These are phyloP conservation scores for Ophiostoma sp. DNA, from an alignment of 2,329 filamentous ascomycete genomes.

Conservation along the genomic window DNA sequence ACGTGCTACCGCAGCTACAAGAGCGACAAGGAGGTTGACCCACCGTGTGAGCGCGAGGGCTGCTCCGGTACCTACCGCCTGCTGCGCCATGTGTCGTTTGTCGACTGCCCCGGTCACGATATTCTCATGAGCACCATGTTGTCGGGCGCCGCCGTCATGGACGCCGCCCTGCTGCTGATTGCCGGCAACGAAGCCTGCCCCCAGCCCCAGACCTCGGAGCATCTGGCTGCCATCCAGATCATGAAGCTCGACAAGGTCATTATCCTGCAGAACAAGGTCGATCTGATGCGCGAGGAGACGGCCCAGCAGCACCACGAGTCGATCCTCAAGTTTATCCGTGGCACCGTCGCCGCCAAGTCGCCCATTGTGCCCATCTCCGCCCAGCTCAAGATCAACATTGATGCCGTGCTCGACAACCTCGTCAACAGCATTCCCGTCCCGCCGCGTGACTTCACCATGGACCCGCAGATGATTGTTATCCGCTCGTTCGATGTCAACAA, in stretches of 20 bases:
- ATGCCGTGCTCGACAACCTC: conserved; percentile 94
- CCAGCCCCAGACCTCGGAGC: conserved; percentile 97
- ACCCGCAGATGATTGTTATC: conserved; percentile 98
- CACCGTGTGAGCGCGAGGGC: conserved; percentile 90
- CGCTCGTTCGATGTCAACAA: conserved; percentile 99
- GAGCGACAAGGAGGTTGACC: conserved; percentile 98
- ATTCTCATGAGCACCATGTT: conserved; percentile 99
- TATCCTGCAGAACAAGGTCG: conserved; percentile 99
- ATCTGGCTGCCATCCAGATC: conserved; percentile 98
- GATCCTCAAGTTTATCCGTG: conserved; percentile 97
- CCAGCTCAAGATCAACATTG: conserved; percentile 99
- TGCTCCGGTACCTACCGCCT: conserved; percentile 86
- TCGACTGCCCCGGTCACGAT: conserved; percentile 98
- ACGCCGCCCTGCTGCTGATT: conserved; percentile 92
- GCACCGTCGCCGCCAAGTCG: conserved; percentile 90
- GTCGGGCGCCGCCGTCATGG: conserved; percentile 99
- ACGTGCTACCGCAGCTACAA: conserved; percentile 97
- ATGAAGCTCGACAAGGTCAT: conserved; percentile 99
- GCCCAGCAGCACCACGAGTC: conserved; percentile 94
- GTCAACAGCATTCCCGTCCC: conserved; percentile 95
- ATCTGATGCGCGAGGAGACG: conserved; percentile 94
- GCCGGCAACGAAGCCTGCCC: conserved; percentile 98
- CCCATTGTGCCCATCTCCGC: conserved; percentile 97
- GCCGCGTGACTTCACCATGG: conserved; percentile 82
- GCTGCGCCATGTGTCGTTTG: conserved; percentile 93